Evolutionary conservation across 352 stramenopile genomes (phyloP).

Genomic region (Phytopythium ostracodes): DNA sequence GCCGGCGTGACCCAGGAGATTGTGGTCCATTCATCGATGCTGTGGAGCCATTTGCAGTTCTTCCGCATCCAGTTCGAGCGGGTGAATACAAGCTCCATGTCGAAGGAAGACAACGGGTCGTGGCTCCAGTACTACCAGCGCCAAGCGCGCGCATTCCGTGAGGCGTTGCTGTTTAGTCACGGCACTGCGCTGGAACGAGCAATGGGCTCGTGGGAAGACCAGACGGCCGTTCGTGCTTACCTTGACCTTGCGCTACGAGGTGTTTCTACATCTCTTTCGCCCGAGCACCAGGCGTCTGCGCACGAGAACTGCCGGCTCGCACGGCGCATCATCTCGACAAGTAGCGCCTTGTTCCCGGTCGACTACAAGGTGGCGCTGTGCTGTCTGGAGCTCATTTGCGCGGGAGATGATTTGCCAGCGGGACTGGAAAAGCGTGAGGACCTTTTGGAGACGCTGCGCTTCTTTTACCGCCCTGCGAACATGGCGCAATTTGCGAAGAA

Average conservation of each 20-base stretch:
- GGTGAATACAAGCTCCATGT: conserved; percentile 23
- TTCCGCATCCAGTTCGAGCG: conserved; percentile 53
- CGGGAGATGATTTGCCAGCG: conserved; percentile 23
- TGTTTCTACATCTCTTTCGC: conserved; percentile 17
- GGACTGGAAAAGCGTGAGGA: conserved; percentile 26
- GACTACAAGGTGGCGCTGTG: conserved; percentile 54
- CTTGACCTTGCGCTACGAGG: conserved; percentile 35
- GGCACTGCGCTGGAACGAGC: conserved; percentile 31
- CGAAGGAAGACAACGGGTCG: conserved; percentile 5
- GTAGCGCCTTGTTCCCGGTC: conserved; percentile 49
- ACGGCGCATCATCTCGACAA: conserved; percentile 28
- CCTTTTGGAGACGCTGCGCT: conserved; percentile 42
- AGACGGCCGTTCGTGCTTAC: conserved; percentile 32
- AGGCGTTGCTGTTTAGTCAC: conserved; percentile 14
- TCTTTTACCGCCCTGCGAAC: conserved; percentile 71
- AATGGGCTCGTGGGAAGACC: conserved; percentile 34
- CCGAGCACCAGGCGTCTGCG: conserved; percentile 16
- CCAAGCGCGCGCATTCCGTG: conserved; percentile 22
- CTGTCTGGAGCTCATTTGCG: conserved; percentile 34
- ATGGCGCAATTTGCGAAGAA: conserved; percentile 42
- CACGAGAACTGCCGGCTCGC: conserved; percentile 27
- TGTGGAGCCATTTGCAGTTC: conserved; percentile 49
- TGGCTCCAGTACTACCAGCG: conserved; percentile 22
- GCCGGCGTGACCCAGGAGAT: conserved; percentile 46
- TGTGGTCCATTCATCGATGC: conserved; percentile 28